Percentiles rank a stretch among this genome's conserved stretches.
Evolutionary conservation across 805 yeast genomes (phyloP).

Genomic region (Spathaspora arborariae): DNA sequence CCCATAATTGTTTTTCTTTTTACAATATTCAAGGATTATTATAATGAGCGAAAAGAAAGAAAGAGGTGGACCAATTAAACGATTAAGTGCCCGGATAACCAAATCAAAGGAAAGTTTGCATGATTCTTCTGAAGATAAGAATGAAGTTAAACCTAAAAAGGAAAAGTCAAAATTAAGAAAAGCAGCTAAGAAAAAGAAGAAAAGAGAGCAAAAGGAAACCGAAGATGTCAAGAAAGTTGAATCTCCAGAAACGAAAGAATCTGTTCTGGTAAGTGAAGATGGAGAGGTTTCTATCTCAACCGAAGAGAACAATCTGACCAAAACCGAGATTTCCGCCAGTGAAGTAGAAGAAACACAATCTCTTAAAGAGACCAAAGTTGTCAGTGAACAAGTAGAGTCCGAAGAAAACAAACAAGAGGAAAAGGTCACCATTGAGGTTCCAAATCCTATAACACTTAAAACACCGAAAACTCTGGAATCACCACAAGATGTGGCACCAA

Average conservation of each 20-base stretch:
- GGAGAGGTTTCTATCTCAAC: not conserved
- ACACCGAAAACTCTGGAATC: not conserved
- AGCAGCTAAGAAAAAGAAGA: not conserved
- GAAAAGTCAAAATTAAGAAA: not conserved
- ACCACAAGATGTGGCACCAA: not conserved
- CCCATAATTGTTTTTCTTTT: too few species aligned
- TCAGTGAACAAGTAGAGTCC: not conserved
- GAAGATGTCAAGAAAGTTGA: not conserved
- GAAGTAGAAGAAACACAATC: not conserved
- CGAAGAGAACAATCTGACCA: not conserved
- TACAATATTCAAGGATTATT: not conserved
- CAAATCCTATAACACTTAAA: not conserved
- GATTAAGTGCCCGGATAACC: not conserved
- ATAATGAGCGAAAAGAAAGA: not conserved
- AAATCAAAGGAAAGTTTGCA: not conserved
- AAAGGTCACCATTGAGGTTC: not conserved
- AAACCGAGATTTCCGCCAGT: not conserved
- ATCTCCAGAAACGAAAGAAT: not conserved
- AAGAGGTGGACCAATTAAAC: not conserved
- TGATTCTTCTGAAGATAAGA: not conserved
- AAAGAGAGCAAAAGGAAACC: not conserved
- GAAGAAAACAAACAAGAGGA: not conserved
- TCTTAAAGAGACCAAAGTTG: not conserved
- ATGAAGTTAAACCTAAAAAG: not conserved
- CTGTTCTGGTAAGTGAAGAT: not conserved